These are phyloP conservation scores for Ceratocystis papillata DNA, from an alignment of 2,329 filamentous ascomycete species.

Conservation along the genomic window DNA sequence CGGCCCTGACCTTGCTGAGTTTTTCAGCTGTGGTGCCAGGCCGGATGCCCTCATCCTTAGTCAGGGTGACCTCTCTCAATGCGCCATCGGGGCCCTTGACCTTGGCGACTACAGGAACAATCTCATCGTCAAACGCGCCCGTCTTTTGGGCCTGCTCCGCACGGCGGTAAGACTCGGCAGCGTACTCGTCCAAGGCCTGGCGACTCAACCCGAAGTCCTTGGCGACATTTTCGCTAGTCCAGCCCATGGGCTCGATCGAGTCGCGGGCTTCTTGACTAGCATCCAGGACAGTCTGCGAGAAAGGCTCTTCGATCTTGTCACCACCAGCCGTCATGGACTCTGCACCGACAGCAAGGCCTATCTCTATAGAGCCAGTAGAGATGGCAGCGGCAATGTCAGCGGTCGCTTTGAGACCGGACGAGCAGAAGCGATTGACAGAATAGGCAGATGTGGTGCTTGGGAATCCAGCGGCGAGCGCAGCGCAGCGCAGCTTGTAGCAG, in stretches of 20 bases:
- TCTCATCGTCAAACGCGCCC: conserved; percentile 89
- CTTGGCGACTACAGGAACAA: conserved; percentile 71
- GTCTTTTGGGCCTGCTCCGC: conserved; percentile 85
- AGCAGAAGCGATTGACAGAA: conserved; percentile 92
- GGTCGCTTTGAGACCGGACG: conserved; percentile 86
- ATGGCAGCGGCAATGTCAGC: conserved; percentile 93
- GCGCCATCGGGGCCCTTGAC: conserved; percentile 77
- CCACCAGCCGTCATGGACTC: conserved; percentile 75
- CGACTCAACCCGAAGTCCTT: conserved; percentile 77
- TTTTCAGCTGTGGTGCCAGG: conserved; percentile 78
- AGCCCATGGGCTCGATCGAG: conserved; percentile 93
- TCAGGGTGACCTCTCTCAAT: conserved; percentile 64
- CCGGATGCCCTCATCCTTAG: conserved; percentile 80
- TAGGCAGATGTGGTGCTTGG: conserved; percentile 77
- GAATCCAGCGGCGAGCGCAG: conserved; percentile 74
- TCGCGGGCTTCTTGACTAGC: conserved; percentile 67
- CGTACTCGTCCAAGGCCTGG: conserved; percentile 71
- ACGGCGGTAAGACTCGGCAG: conserved; percentile 74
- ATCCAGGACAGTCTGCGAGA: conserved; percentile 51
- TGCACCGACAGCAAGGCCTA: conserved; percentile 78
- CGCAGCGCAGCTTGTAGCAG: conserved; percentile 82
- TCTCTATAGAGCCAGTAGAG: conserved; percentile 63
- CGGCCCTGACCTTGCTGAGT: conserved; percentile 73
- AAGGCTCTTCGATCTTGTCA: conserved; percentile 37
- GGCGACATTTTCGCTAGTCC: conserved; percentile 93